Conservation (phyloP, 177 flowering plant species). For the Tripterygium wilfordii region DNA sequence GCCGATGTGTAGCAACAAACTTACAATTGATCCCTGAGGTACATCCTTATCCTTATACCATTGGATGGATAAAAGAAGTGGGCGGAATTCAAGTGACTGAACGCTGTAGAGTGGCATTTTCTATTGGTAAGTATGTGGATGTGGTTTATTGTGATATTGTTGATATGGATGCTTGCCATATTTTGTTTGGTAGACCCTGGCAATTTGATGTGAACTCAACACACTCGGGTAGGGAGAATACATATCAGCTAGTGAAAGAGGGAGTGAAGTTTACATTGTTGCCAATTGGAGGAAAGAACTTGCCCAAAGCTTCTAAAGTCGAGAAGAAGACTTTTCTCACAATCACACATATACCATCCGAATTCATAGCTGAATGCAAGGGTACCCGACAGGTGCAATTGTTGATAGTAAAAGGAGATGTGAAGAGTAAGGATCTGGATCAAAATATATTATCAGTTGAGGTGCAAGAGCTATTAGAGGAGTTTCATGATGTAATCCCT, state of each 20-base stretch:
- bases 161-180: slow-evolving; percentile 6
- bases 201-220: not conserved
- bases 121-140: slow-evolving; percentile 2
- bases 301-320: not conserved
- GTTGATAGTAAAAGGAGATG: too few relatives aligned
- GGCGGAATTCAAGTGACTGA: not conserved
- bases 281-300: too few relatives aligned
- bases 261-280: too few relatives aligned
- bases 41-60: slow-evolving; percentile 1
- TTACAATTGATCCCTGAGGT: not conserved
- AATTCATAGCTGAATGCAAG: too few relatives aligned
- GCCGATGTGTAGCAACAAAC: not conserved
- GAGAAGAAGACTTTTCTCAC: not conserved
- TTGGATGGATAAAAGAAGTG: slow-evolving; percentile 2
- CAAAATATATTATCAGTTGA: too few relatives aligned
- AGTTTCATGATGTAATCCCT: too few relatives aligned
- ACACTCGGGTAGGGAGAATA: not conserved
- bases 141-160: slow-evolving; percentile 2
- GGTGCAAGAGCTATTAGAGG: too few relatives aligned
- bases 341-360: too few relatives aligned
- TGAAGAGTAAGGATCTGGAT: too few relatives aligned
- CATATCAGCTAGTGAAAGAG: not conserved
- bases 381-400: too few relatives aligned
- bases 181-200: slow-evolving; percentile 4
- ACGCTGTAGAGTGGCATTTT: not conserved